Evolutionary conservation across 345 rosid species (phyloP).

Genomic region (Arabis hirsuta): DNA sequence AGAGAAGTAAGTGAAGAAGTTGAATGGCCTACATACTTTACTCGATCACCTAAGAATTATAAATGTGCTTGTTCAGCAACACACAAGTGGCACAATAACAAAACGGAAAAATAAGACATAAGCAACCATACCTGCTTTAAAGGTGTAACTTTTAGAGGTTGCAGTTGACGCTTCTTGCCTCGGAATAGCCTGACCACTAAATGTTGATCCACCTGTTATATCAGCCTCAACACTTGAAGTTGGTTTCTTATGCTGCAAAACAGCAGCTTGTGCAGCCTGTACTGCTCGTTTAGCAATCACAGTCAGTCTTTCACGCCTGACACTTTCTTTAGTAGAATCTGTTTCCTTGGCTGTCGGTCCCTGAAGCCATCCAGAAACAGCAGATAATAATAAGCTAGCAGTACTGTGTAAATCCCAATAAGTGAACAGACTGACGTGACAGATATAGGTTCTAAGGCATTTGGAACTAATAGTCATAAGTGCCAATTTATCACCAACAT

Average conservation of each 20-base stretch:
- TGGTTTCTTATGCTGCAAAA: slow-evolving; percentile 72
- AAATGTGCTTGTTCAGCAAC: slow-evolving; percentile 31
- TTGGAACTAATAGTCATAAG: slow-evolving; percentile 12
- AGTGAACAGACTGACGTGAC: background rate
- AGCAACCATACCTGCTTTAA: slow-evolving; percentile 64
- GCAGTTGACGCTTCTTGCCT: slow-evolving; percentile 95
- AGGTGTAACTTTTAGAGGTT: slow-evolving; percentile 75
- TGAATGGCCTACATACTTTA: slow-evolving; percentile 62
- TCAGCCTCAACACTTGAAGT: slow-evolving; percentile 94
- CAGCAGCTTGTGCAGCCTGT: slow-evolving; percentile 56
- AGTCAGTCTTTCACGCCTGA: slow-evolving; percentile 65
- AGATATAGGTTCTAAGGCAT: background rate
- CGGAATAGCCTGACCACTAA: slow-evolving; percentile 69
- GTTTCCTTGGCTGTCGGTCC: slow-evolving; percentile 66
- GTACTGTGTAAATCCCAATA: slow-evolving; percentile 10
- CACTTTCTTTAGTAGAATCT: slow-evolving; percentile 64
- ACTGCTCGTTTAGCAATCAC: slow-evolving; percentile 57
- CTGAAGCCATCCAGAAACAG: slow-evolving; percentile 50
- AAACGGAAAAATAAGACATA: slow-evolving; percentile 6
- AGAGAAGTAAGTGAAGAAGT: slow-evolving; percentile 52
- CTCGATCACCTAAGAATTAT: slow-evolving; percentile 80
- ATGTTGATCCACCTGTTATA: slow-evolving; percentile 80
- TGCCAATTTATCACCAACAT: slow-evolving; percentile 4
- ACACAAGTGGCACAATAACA: slow-evolving; percentile 21
- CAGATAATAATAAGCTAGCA: slow-evolving; percentile 9